A percentile compares a stretch with the other conserved stretches of the same genome.
Evolutionary conservation across 2,329 filamentous ascomycete species (phyloP).

Genomic region (Graphiopsis chlorocephala): DNA sequence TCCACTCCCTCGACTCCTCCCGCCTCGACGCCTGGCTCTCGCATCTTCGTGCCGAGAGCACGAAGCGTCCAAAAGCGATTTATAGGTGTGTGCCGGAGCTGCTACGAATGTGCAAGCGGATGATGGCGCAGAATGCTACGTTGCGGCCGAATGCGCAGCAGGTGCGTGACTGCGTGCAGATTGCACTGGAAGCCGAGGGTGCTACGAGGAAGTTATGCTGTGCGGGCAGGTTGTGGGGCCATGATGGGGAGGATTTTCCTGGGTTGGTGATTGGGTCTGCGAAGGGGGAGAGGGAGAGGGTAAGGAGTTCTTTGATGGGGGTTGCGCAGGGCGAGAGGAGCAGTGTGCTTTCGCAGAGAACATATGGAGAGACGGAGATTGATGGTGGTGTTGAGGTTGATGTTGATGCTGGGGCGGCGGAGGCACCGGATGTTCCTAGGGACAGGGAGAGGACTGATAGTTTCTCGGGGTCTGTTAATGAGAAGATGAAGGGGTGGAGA

Average conservation of each 20-base stretch:
- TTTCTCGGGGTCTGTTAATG: conserved; percentile 2
- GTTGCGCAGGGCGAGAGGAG: neutral
- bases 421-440: conserved; percentile 13
- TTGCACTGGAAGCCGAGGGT: conserved; percentile 29
- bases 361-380: neutral
- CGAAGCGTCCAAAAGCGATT: conserved; percentile 29
- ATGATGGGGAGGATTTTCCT: neutral
- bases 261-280: neutral
- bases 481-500: conserved; percentile 2
- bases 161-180: conserved; percentile 39
- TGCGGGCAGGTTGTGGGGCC: conserved; percentile 17
- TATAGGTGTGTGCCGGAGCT: conserved; percentile 41
- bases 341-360: neutral
- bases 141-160: conserved; percentile 41
- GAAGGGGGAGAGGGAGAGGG: conserved; percentile 2
- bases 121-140: conserved; percentile 42
- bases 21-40: conserved; percentile 70
- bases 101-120: conserved; percentile 40
- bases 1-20: conserved; percentile 63
- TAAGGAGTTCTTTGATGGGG: conserved; percentile 9
- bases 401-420: neutral
- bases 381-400: neutral
- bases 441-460: conserved; percentile 2
- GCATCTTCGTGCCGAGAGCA: conserved; percentile 34
- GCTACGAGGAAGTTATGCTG: conserved; percentile 33